Conservation (phyloP, 1,284 basidiomycete genomes). For the Cutaneotrichosporon daszewskae region DNA sequence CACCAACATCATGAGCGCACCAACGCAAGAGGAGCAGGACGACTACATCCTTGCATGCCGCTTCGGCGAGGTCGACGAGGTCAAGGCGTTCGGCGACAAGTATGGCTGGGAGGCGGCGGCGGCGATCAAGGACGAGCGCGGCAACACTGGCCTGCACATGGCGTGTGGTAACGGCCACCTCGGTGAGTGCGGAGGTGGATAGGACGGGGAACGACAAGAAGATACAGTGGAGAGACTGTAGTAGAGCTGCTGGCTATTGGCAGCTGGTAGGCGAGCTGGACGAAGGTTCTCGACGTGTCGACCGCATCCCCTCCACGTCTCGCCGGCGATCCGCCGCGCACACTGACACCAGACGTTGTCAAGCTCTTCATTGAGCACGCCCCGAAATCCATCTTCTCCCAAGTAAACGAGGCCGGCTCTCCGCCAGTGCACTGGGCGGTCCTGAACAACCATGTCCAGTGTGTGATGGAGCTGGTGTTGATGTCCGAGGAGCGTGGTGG, state of each 20-base stretch:
- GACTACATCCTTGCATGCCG: slow-evolving; percentile 74
- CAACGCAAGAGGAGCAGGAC: slow-evolving; percentile 58
- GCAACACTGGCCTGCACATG: slow-evolving; percentile 78
- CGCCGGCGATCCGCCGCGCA: neutral
- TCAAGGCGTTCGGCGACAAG: slow-evolving; percentile 59
- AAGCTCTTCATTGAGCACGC: slow-evolving; percentile 49
- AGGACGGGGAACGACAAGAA: too few relatives aligned
- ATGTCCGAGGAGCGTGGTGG: slow-evolving; percentile 43
- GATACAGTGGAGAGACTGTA: too few relatives aligned
- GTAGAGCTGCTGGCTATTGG: too few relatives aligned
- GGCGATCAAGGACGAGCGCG: slow-evolving; percentile 62
- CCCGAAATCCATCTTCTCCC: slow-evolving; percentile 56
- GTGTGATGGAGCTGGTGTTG: slow-evolving; percentile 62
- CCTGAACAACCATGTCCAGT: slow-evolving; percentile 65
- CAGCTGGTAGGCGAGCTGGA: too few relatives aligned
- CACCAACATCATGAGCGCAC: slow-evolving; percentile 10
- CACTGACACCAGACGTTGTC: slow-evolving; percentile 12
- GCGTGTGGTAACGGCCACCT: slow-evolving; percentile 74
- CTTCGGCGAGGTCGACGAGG: slow-evolving; percentile 76
- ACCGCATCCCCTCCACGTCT: too few relatives aligned
- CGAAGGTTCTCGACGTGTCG: too few relatives aligned
- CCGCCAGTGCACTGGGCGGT: slow-evolving; percentile 85
- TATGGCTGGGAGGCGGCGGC: slow-evolving; percentile 58
- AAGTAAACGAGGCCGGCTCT: slow-evolving; percentile 63
- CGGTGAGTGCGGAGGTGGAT: slow-evolving; percentile 53